Base-by-base conservation (phyloP, 176 grass and related monocot genomes). In the Phoenix roebelenii region DNA sequence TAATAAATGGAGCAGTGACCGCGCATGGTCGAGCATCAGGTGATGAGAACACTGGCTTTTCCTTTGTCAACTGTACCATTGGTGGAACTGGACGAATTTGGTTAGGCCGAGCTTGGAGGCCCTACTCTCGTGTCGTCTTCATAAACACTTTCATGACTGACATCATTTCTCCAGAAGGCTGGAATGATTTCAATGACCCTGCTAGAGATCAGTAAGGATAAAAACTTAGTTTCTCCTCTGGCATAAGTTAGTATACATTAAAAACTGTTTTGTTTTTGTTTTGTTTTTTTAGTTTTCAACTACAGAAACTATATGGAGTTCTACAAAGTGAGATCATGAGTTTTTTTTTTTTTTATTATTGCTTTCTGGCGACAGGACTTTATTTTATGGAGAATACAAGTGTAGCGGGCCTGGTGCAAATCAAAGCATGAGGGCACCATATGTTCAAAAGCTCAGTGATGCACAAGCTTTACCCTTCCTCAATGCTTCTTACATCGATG, bases 111-210 rank as follows among this genome's bases (percentile, higher is more conserved):
- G 90, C 90, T 6, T 95, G 90, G 90, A 66, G 71, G 55, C 74
- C 85, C 16, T 84, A 83, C 54, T 89, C 85, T 9, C 77, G 80
- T 2, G 83, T 95, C 15, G 25, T 95, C 22, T 95, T 95, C 25
- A 77, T 80, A 26, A 87, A 87, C 54, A 87, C 83, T 70, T 77
- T 60, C 10, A 86, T 89, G 83, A 76, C 90, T 25, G 80, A 87
- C 18, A 77, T 86, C 60, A 57, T 95, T 29, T 70, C 79, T 18
- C 76, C 83, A 7, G 90, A 95, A 65, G 86, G 90, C 25, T 95
- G 90, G 86, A 95, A 79, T 60, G 85, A 89, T 48, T 86, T 85
- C 81, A 84, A 81, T 71, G 83, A 95, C 61, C 80, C 83, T 23
- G 57, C 76, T 53, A 87, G 86, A 79, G 86, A 95, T 54, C 77